These are phyloP conservation scores for Pyronema domesticum DNA, from an alignment of 495 filamentous ascomycete genomes.

Conservation along the genomic window DNA sequence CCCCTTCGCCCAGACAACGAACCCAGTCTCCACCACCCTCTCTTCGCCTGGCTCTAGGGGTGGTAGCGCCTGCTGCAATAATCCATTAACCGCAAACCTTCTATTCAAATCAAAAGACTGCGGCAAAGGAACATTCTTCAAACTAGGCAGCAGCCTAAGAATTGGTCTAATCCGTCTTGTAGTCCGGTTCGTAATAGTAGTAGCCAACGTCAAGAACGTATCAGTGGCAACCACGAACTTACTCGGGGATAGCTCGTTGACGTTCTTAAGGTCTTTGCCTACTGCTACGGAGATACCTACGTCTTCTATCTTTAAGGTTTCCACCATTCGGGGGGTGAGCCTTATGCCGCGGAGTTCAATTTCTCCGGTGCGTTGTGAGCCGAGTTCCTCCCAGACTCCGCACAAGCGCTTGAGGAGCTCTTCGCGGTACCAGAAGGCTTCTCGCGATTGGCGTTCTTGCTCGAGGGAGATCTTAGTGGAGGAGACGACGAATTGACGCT, in stretches of 20 bases:
- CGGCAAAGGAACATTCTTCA: conserved; percentile 54
- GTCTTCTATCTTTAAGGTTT: conserved; percentile 67
- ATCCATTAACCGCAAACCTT: conserved; percentile 67
- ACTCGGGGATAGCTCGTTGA: conserved; percentile 19
- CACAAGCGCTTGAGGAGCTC: conserved; percentile 53
- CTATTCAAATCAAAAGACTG: conserved; percentile 68
- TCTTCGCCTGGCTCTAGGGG: conserved; percentile 38
- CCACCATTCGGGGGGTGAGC: conserved; percentile 60
- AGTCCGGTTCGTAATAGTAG: conserved; percentile 56
- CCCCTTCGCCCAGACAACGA: conserved; percentile 57
- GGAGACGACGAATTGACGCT: conserved; percentile 78
- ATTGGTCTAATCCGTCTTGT: conserved; percentile 48
- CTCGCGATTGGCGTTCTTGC: conserved; percentile 55
- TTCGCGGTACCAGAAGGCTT: conserved; percentile 87
- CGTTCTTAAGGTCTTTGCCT: conserved; percentile 5
- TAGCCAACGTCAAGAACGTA: conserved; percentile 48
- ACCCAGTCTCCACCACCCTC: conserved; percentile 39
- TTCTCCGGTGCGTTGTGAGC: conserved; percentile 38
- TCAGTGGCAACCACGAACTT: conserved; percentile 47
- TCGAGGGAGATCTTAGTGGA: conserved; percentile 60
- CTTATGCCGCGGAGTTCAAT: conserved; percentile 61
- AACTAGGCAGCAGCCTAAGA: conserved; percentile 56
- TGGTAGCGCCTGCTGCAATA: conserved; percentile 55
- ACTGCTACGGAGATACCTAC: conserved; percentile 48
- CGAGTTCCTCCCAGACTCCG: conserved; percentile 52